Evolutionary conservation across 768 basidiomycete species (phyloP).

Genomic region (Boletus huronensis): DNA sequence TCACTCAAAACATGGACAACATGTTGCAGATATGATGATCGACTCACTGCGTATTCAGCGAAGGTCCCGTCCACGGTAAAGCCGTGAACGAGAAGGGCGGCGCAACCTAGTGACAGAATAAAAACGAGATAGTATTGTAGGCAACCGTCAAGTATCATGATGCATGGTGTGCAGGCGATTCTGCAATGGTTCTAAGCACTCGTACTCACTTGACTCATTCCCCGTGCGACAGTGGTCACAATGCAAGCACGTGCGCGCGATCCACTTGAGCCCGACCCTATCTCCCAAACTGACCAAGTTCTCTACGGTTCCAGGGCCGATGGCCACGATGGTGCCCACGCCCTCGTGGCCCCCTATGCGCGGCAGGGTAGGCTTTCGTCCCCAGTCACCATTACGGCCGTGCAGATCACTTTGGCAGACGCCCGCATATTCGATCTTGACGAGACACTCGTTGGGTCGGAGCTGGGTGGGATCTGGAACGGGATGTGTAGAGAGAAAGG

Average conservation of each 20-base stretch:
- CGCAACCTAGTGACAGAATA: constrained; percentile 13
- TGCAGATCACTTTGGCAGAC: constrained; percentile 45
- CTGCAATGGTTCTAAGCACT: not conserved
- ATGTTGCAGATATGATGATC: not conserved
- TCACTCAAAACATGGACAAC: not conserved
- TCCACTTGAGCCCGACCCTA: constrained; percentile 44
- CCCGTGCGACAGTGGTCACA: constrained; percentile 41
- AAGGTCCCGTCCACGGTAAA: constrained; percentile 46
- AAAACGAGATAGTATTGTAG: not conserved
- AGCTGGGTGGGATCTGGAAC: constrained; percentile 17
- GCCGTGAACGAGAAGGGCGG: constrained; percentile 21
- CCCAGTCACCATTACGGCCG: constrained; percentile 39
- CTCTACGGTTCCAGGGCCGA: constrained; percentile 33
- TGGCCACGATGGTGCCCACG: constrained; percentile 43
- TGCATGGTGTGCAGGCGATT: not conserved
- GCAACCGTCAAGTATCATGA: not conserved
- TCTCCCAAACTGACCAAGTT: constrained; percentile 37
- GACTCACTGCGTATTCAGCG: constrained; percentile 35
- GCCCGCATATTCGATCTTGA: constrained; percentile 41
- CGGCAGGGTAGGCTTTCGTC: constrained; percentile 26
- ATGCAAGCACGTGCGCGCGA: constrained; percentile 36
- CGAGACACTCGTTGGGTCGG: constrained; percentile 31
- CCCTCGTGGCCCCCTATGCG: constrained; percentile 45
- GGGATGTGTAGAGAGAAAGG: constrained; percentile 14
- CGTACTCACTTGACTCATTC: constrained; percentile 30